Conservation (phyloP, 148 eudicot genomes). For the Rhododendron molle region DNA sequence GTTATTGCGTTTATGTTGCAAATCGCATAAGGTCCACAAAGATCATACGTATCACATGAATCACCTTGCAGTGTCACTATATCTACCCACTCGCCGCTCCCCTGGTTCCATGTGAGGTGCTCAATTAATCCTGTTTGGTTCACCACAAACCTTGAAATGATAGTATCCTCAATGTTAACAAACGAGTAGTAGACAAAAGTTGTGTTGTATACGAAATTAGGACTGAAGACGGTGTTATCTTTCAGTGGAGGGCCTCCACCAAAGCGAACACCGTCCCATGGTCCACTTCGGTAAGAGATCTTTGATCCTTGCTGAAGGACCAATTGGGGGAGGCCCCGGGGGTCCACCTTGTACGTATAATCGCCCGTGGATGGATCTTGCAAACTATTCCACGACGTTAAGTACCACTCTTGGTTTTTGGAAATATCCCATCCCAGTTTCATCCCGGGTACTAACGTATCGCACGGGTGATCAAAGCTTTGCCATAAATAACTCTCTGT, state of each 20-base stretch:
- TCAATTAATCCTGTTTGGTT: conserved; percentile 13
- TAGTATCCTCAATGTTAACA: conserved; percentile 1
- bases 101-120: conserved; percentile 13
- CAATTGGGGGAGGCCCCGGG: conserved; percentile 15
- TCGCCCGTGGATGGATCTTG: conserved; percentile 18
- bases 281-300: conserved; percentile 20
- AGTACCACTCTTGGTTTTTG: conserved; percentile 8
- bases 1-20: conserved; percentile 3
- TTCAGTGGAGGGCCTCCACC: conserved; percentile 19
- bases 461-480: conserved; percentile 31
- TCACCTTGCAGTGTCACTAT: background rate
- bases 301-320: conserved; percentile 7
- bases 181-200: conserved; percentile 15
- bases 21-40: conserved; percentile 21
- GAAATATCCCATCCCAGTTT: conserved; percentile 22
- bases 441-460: conserved; percentile 29
- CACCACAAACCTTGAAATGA: conserved; percentile 22
- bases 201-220: conserved; percentile 4
- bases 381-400: conserved; percentile 22
- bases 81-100: conserved; percentile 8
- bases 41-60: conserved; percentile 11
- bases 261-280: conserved; percentile 37
- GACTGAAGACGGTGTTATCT: conserved; percentile 13
- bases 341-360: conserved; percentile 16
- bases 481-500: conserved; percentile 17